Base-by-base conservation (phyloP, 139 green algal species). In the Picochlorum sp. region DNA sequence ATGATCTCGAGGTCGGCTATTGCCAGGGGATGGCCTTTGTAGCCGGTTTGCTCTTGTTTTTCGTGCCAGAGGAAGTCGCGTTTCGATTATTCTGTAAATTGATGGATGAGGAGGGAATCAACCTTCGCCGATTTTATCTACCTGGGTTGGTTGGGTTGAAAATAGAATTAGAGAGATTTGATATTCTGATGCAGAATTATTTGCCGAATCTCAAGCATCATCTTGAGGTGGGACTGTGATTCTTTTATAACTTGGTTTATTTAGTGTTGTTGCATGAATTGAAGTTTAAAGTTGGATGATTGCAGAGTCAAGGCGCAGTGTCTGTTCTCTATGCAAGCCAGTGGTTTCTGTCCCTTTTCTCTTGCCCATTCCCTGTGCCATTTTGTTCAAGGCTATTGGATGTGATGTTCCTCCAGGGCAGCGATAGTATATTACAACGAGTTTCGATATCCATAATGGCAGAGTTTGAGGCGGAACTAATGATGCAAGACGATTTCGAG, bases 11-110 rank as follows among this genome's bases (percentile, higher is more conserved):
- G 69, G 75, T 83, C 8, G 77, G 75, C 30, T 95, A 95, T 70
- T 93, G 84, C 69, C 87, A 95, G 65, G 84, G 76, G 44, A 96
- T 96, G 89, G 89, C 81, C 0, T 97, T 97, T 67, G 74, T 89
- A 39, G 88, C 84, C 8, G 91, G 91, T 2, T 69, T 94, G 28
- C 58, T 96, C 52, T 81, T 98, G 10, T 89, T 96, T 80, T 94
- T 91, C 57, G 47, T 96, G 44, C 84, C 81, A 2, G 85, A 97
- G 57, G 88, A 96, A 73, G 72, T 80, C 0, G 86, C 88, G 1
- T 98, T 96, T 76, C 72, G 74, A 51, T 44, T 89, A 50, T 83
- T 83, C 52, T 82, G 77, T 61, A 56, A 50, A n/a, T 57, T 76
- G 16, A 41, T 76, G 18, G 55, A 41, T 53, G 44, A 13, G n/a